A percentile compares a stretch with the other conserved stretches of the same genome.
phyloP scores from a whole-genome alignment of 1,284 basidiomycete species.

The Fomitopsis betulina region DNA sequence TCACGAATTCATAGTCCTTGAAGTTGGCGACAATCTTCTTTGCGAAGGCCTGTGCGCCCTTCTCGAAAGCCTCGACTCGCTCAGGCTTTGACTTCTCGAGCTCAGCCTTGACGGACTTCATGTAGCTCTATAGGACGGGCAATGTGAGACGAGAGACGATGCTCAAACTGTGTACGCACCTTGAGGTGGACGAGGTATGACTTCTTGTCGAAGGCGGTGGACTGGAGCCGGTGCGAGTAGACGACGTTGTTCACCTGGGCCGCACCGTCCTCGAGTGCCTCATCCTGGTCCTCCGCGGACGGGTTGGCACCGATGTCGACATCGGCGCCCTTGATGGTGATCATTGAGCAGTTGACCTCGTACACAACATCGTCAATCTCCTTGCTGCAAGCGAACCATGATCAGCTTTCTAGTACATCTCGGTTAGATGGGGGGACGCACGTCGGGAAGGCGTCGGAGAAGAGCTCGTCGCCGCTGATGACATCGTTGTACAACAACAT shows the following conservation, averaged over 20 bases:
- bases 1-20: constrained; percentile 86
- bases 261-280: constrained; percentile 80
- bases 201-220: constrained; percentile 92
- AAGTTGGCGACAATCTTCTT: constrained; percentile 92
- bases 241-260: constrained; percentile 86
- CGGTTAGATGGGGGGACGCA: constrained; percentile 33
- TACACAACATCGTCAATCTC: constrained; percentile 79
- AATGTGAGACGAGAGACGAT: not conserved
- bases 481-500: constrained; percentile 83
- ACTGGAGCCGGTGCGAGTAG: constrained; percentile 88
- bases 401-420: constrained; percentile 2
- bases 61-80: constrained; percentile 80
- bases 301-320: constrained; percentile 95
- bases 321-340: constrained; percentile 78
- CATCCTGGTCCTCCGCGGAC: constrained; percentile 86
- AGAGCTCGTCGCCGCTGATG: constrained; percentile 87
- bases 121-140: constrained; percentile 50
- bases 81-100: constrained; percentile 61
- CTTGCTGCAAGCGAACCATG: constrained; percentile 51
- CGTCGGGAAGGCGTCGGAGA: constrained; percentile 91
- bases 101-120: constrained; percentile 74
- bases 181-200: constrained; percentile 84
- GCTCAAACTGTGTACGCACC: constrained; percentile 34
- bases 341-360: constrained; percentile 84
- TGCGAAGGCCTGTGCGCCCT: constrained; percentile 69